These are phyloP conservation scores for Gossypium ekmanianum DNA, from an alignment of 345 rosid species.

Conservation along the genomic window DNA sequence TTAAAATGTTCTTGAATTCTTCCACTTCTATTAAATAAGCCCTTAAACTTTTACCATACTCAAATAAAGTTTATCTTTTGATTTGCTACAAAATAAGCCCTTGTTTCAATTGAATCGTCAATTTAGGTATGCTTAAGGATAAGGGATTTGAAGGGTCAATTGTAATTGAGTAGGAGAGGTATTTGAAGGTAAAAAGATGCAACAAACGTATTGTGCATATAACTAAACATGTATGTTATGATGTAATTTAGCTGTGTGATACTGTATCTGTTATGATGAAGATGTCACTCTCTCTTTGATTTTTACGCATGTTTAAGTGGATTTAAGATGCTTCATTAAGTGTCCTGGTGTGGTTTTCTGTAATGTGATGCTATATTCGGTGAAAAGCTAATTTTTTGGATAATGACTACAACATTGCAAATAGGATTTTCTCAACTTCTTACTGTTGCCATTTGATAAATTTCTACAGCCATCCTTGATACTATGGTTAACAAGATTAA, in stretches of 20 bases:
- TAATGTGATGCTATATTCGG: not conserved
- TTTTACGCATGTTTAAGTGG: not conserved
- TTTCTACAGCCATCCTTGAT: not conserved
- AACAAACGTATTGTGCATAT: not conserved
- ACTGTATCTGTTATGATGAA: not conserved
- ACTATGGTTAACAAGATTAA: not conserved
- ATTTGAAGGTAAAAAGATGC: not conserved
- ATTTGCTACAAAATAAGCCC: not conserved
- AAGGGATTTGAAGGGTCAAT: not conserved
- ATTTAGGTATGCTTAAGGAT: not conserved
- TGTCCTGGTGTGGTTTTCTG: not conserved
- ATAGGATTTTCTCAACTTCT: conserved; percentile 6
- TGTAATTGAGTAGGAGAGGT: not conserved
- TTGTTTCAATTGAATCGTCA: not conserved
- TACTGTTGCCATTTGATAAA: not conserved
- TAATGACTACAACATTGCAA: not conserved
- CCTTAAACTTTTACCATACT: too few relatives aligned
- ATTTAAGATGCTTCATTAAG: not conserved
- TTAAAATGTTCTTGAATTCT: too few relatives aligned
- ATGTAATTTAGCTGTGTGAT: not conserved
- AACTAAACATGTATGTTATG: not conserved
- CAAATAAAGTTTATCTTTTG: too few relatives aligned
- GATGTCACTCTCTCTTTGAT: not conserved
- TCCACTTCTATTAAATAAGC: too few relatives aligned
- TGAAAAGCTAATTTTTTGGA: not conserved